phyloP scores from a whole-genome alignment of 176 grass and related monocot genomes.

The Alopecurus myosuroides region DNA sequence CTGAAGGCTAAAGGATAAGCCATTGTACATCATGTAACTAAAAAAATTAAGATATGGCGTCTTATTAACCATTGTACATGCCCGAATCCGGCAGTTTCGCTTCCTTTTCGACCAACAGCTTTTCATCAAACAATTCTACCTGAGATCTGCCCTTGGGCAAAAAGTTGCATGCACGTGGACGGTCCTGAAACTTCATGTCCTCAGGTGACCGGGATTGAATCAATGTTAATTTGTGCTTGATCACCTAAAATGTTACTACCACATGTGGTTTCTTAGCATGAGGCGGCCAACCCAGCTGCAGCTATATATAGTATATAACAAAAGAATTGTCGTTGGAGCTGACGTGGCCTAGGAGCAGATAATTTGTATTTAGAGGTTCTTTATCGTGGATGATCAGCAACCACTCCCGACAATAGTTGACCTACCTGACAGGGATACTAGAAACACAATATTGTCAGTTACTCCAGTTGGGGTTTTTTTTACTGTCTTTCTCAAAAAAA shows the following conservation, averaged over 20 bases:
- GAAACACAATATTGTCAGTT: neutral
- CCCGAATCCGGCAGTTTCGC: neutral
- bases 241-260: neutral
- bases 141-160: no score
- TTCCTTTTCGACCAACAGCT: neutral
- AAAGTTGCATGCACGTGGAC: constrained; percentile 14
- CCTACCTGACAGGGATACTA: constrained; percentile 12
- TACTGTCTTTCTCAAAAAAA: no score
- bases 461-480: no score
- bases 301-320: neutral
- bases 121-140: neutral
- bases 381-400: neutral
- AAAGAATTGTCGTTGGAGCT: neutral
- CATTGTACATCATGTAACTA: no score
- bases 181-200: neutral
- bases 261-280: neutral
- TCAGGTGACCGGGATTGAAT: neutral
- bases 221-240: neutral
- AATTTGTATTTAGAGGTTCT: neutral
- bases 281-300: neutral
- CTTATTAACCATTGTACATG: no score
- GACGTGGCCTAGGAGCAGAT: neutral
- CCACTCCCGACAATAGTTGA: constrained; percentile 28
- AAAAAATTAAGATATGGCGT: no score
- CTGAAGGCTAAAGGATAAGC: no score